Conservation (phyloP, 345 rosid species). For the Melaleuca alternifolia region DNA sequence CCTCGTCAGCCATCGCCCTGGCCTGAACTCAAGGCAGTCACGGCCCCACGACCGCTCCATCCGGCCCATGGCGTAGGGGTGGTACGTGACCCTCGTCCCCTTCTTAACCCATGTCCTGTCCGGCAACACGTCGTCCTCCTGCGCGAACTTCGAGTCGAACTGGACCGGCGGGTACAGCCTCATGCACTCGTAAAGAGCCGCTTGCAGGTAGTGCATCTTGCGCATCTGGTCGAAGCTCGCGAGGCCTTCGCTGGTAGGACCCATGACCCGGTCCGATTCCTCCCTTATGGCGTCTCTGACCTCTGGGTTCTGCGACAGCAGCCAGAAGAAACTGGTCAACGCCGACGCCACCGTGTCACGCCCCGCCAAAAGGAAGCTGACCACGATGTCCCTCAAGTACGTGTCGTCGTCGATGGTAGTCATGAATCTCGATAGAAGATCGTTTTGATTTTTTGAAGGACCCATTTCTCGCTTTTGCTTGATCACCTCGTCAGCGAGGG, state of each 20-base stretch:
- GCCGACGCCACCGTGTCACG: conserved; percentile 71
- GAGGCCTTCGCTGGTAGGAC: conserved; percentile 5
- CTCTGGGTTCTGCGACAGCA: conserved; percentile 33
- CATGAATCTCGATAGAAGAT: conserved; percentile 64
- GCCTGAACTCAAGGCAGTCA: conserved; percentile 31
- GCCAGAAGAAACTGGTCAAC: conserved; percentile 54
- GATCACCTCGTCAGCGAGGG: conserved; percentile 35
- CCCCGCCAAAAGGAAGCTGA: conserved; percentile 67
- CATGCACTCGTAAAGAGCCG: conserved; percentile 50
- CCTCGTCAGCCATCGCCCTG: conserved; percentile 35
- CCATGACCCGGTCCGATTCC: conserved; percentile 37
- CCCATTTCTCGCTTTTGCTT: conserved; percentile 26
- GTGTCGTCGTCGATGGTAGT: conserved; percentile 32
- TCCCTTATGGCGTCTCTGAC: conserved; percentile 36
- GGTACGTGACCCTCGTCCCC: conserved; percentile 52
- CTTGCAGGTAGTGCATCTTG: conserved; percentile 50
- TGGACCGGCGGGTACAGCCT: conserved; percentile 71
- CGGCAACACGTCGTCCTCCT: conserved; percentile 48
- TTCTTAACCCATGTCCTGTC: conserved; percentile 35
- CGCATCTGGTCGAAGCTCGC: conserved; percentile 24
- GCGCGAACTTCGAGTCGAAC: conserved; percentile 59
- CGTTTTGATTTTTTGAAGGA: conserved; percentile 9
- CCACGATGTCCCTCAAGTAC: conserved; percentile 53
- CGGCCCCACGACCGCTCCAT: conserved; percentile 47
- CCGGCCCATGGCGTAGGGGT: conserved; percentile 58